phyloP scores from a whole-genome alignment of 305 asterid genomes.

The Withania somnifera region DNA sequence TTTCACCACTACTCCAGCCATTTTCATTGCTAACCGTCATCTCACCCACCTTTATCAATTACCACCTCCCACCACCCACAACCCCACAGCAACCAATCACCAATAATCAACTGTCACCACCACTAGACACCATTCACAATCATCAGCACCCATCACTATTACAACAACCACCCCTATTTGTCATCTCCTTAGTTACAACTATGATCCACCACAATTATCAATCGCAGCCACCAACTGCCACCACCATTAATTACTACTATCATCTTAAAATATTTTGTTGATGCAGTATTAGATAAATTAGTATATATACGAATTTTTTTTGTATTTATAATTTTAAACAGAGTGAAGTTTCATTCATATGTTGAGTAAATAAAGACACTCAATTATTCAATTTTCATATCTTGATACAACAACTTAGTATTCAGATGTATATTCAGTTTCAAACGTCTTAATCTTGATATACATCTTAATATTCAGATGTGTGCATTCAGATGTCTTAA shows the following conservation, averaged over 20 bases:
- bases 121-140: not conserved
- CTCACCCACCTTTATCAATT: not conserved
- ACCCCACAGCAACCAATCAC: not conserved
- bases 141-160: not conserved
- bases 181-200: not conserved
- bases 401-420: not conserved
- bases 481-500: not conserved
- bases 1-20: not conserved
- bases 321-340: not conserved
- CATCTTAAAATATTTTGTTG: not conserved
- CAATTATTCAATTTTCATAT: not conserved
- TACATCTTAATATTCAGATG: not conserved
- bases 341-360: not conserved
- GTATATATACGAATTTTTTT: not conserved
- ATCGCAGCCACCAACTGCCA: too few relatives aligned
- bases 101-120: not conserved
- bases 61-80: not conserved
- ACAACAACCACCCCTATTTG: not conserved
- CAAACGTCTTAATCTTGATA: not conserved
- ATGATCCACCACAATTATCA: not conserved
- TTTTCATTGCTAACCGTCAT: not conserved
- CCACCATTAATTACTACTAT: not conserved
- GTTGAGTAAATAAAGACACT: not conserved
- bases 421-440: not conserved
- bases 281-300: not conserved